These are phyloP conservation scores for Russula sp. DNA, from an alignment of 768 basidiomycete species.

Conservation along the genomic window DNA sequence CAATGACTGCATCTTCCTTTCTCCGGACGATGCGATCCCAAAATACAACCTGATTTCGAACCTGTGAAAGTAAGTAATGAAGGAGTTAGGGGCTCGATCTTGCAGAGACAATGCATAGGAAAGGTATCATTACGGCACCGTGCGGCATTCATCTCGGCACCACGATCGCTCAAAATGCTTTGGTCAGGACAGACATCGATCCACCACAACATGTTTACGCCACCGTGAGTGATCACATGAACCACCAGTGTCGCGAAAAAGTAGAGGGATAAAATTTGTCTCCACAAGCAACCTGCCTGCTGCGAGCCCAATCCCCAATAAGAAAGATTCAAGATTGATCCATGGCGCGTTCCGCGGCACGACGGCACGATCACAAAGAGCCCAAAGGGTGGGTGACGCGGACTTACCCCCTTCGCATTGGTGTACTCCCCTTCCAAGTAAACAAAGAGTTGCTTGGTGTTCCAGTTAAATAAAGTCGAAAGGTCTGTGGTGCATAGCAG, in stretches of 20 bases:
- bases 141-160: not conserved
- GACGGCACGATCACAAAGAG: not conserved
- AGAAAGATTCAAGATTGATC: not conserved
- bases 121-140: not conserved
- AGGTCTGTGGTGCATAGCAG: conserved; percentile 47
- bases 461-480: conserved; percentile 84
- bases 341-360: not conserved
- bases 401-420: conserved; percentile 61
- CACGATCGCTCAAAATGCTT: not conserved
- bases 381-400: not conserved
- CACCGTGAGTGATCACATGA: conserved; percentile 3
- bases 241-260: not conserved
- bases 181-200: not conserved
- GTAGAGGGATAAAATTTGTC: not conserved
- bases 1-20: conserved; percentile 64
- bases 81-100: conserved; percentile 1
- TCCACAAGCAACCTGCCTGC: not conserved
- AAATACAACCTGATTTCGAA: conserved; percentile 71
- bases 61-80: conserved; percentile 31
- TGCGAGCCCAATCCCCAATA: not conserved
- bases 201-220: not conserved
- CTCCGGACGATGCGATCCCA: conserved; percentile 91
- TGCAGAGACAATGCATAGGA: not conserved
- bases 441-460: conserved; percentile 91
- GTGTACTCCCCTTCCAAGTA: conserved; percentile 82